Base-by-base conservation (phyloP, 345 rosid species). In the Camelina hispida region DNA sequence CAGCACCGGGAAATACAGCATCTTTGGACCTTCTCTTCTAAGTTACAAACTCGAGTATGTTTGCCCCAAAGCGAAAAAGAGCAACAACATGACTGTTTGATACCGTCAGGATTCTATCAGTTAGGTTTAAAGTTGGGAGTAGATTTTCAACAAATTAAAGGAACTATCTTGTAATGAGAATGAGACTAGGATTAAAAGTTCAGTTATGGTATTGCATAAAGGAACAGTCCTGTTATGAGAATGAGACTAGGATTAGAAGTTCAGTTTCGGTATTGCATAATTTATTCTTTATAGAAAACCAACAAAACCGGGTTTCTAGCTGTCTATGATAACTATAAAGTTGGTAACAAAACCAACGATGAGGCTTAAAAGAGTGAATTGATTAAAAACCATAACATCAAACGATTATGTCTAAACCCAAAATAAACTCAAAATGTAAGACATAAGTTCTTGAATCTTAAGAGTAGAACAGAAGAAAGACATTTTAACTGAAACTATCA, bases 11-110 rank as follows among this genome's bases (percentile, higher is more conserved):
- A 89, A 86, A 76, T 82, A 85, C 75, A 78, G 83, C 74, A 81
- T 80, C 54, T 85, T 87, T 9, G 89, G 94, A 23, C 91, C 91
- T 20, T 83, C 89, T 16, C 89, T 86, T 69, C 82, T 86, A 53
- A 82, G 87, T 72, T 86, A 84, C 81, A 52, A 81, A 51, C 93
- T 83, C 65, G 80, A 80, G 71, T 76, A 76, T 20, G 62, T 80
- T 73, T 52, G 66, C 59, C 46, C 77, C 13, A 40, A 13, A n/a
- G 51, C 7, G 9, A 30, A 76, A 18, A 9, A 30, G 68, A 40
- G 35, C 35, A 52, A 42, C 38, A 11, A 59, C 20, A 40, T 14
- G 42, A 75, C 47, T 32, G 17, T 11, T 11, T 23, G 52, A 48
- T 18, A 3, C 52, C n/a, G n/a, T n/a, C n/a, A n/a, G n/a, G 58